Evolutionary conservation across 2,329 filamentous ascomycete genomes (phyloP).

Genomic region (Fusarium nurragi): DNA sequence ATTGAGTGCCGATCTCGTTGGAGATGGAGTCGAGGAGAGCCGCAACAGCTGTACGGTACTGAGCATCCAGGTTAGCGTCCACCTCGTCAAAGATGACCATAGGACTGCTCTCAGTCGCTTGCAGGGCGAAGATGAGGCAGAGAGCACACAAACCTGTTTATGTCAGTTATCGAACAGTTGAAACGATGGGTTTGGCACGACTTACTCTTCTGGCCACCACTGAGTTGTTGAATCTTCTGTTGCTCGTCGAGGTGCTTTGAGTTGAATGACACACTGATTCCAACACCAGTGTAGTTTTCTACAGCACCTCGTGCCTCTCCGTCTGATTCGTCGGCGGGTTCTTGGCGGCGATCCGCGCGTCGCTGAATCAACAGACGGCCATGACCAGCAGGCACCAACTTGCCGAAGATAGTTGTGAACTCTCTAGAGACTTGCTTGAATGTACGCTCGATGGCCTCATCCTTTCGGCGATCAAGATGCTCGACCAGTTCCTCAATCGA

Average conservation of each 20-base stretch:
- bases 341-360: slow-evolving; percentile 77
- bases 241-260: slow-evolving; percentile 95
- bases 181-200: slow-evolving; percentile 20
- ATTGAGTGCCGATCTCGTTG: slow-evolving; percentile 74
- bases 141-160: slow-evolving; percentile 84
- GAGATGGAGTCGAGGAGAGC: slow-evolving; percentile 85
- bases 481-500: slow-evolving; percentile 94
- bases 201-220: slow-evolving; percentile 96
- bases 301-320: slow-evolving; percentile 77
- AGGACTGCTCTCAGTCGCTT: slow-evolving; percentile 94
- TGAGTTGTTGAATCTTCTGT: slow-evolving; percentile 96
- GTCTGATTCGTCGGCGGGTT: slow-evolving; percentile 66
- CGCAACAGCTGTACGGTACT: slow-evolving; percentile 96
- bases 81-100: slow-evolving; percentile 99
- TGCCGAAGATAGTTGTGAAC: slow-evolving; percentile 92
- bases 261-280: slow-evolving; percentile 98
- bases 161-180: slow-evolving; percentile 4
- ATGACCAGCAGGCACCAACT: slow-evolving; percentile 91
- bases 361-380: slow-evolving; percentile 93
- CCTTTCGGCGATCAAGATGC: slow-evolving; percentile 92
- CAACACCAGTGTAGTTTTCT: slow-evolving; percentile 95
- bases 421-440: slow-evolving; percentile 98
- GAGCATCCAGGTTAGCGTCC: slow-evolving; percentile 96
- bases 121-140: slow-evolving; percentile 98
- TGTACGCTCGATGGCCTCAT: slow-evolving; percentile 96